Conservation (phyloP, 805 yeast species). For the Metschnikowia sp. region DNA sequence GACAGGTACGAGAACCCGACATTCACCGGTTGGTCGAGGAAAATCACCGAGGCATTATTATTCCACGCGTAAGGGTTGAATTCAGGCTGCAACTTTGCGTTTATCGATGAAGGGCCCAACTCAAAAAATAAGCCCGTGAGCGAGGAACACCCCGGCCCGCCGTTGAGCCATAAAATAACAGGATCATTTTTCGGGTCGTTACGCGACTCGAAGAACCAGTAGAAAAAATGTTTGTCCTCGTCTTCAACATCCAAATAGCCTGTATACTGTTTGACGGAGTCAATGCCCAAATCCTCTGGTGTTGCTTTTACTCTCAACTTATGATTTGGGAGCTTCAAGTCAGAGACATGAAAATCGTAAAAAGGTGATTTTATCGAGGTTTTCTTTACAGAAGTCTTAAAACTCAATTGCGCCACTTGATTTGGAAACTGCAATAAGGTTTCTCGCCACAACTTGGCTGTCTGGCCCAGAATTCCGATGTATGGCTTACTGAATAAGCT, state of each 20-base stretch:
- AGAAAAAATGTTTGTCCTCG: slow-evolving; percentile 87
- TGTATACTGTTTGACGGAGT: slow-evolving; percentile 75
- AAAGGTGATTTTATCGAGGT: slow-evolving; percentile 8
- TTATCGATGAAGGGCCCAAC: slow-evolving; percentile 82
- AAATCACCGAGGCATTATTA: slow-evolving; percentile 82
- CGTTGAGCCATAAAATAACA: slow-evolving; percentile 85
- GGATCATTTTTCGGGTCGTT: slow-evolving; percentile 78
- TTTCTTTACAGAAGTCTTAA: slow-evolving; percentile 49
- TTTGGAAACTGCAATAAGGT: slow-evolving; percentile 60
- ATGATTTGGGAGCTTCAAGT: slow-evolving; percentile 38
- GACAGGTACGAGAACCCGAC: slow-evolving; percentile 87
- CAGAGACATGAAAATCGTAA: slow-evolving; percentile 39
- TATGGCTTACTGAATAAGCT: slow-evolving; percentile 49
- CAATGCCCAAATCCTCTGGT: slow-evolving; percentile 58
- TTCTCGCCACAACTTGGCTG: slow-evolving; percentile 58
- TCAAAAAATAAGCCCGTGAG: slow-evolving; percentile 88
- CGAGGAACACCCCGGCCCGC: slow-evolving; percentile 96
- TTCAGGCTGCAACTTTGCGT: slow-evolving; percentile 60
- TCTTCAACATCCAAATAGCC: slow-evolving; percentile 82
- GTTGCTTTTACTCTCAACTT: slow-evolving; percentile 19
- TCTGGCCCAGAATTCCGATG: slow-evolving; percentile 45
- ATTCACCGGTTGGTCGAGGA: slow-evolving; percentile 90
- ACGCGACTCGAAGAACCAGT: slow-evolving; percentile 86
- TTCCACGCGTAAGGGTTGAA: slow-evolving; percentile 90
- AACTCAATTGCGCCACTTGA: slow-evolving; percentile 47